These are phyloP conservation scores for Populus ilicifolia DNA, from an alignment of 345 rosid genomes.

Conservation along the genomic window DNA sequence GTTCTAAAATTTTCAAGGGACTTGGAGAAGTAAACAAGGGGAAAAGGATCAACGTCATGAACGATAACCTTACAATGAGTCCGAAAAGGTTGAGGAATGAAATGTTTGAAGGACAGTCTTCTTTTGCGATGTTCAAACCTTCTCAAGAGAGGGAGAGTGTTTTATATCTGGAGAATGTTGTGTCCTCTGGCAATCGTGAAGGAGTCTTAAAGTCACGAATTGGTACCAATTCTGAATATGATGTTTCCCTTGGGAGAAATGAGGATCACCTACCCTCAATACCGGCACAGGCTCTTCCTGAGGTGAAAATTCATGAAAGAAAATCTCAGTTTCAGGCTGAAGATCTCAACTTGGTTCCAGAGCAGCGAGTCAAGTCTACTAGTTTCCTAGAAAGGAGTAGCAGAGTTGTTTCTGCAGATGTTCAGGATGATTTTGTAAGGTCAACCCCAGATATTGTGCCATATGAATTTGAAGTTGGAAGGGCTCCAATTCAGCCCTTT, in stretches of 20 bases:
- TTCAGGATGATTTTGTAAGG: constrained; percentile 24
- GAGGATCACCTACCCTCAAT: not conserved
- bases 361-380: constrained; percentile 25
- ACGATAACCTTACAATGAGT: constrained; percentile 19
- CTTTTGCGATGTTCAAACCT: constrained; percentile 28
- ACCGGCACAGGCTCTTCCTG: constrained; percentile 16
- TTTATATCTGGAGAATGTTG: constrained; percentile 18
- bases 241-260: constrained; percentile 7
- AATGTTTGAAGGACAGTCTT: constrained; percentile 19
- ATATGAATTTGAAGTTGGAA: constrained; percentile 16
- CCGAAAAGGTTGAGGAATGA: constrained; percentile 25
- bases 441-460: constrained; percentile 45
- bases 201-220: not conserved
- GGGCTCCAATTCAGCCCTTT: constrained; percentile 23
- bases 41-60: constrained; percentile 17
- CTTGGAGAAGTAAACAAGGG: constrained; percentile 21
- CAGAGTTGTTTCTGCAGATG: constrained; percentile 25
- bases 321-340: constrained; percentile 15
- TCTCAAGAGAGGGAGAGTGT: constrained; percentile 12
- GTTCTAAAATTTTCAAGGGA: constrained; percentile 20
- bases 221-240: not conserved
- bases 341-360: constrained; percentile 17
- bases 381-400: constrained; percentile 20
- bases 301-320: constrained; percentile 20
- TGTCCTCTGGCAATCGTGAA: constrained; percentile 1